Evolutionary conservation across 768 basidiomycete genomes (phyloP).

Genomic region (Boletus barrowsii): DNA sequence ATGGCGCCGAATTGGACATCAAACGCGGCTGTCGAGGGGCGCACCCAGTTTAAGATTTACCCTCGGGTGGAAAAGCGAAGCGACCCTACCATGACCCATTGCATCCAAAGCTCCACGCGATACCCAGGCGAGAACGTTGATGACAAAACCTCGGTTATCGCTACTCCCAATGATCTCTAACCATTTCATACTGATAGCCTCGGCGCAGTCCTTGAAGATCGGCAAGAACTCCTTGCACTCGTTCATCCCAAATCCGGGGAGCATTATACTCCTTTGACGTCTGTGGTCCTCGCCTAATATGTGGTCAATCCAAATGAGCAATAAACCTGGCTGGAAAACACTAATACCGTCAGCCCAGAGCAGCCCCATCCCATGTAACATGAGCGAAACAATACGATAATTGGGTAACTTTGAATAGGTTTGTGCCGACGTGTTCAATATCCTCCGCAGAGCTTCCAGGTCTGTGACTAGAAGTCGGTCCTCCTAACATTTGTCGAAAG

Average conservation of each 20-base stretch:
- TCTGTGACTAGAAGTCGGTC: conserved; percentile 45
- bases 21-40: conserved; percentile 37
- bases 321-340: not conserved
- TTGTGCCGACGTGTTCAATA: conserved; percentile 42
- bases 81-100: conserved; percentile 40
- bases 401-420: conserved; percentile 37
- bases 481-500: conserved; percentile 29
- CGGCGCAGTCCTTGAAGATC: conserved; percentile 41
- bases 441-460: conserved; percentile 40
- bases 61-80: not conserved
- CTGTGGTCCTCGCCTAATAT: conserved; percentile 41
- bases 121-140: conserved; percentile 23
- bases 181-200: conserved; percentile 16
- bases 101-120: conserved; percentile 47
- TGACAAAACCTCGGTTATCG: not conserved
- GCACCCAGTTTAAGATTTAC: not conserved
- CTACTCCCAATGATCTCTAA: conserved; percentile 8
- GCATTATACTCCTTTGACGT: conserved; percentile 51
- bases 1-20: conserved; percentile 29
- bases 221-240: conserved; percentile 50
- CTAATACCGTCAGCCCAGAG: conserved; percentile 39
- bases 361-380: conserved; percentile 32
- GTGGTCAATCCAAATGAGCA: conserved; percentile 10
- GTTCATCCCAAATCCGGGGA: conserved; percentile 51
- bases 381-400: conserved; percentile 6